Percentiles rank a stretch among this genome's conserved stretches.
Conservation (phyloP, 345 rosid genomes). For the Citrus medica region DNA sequence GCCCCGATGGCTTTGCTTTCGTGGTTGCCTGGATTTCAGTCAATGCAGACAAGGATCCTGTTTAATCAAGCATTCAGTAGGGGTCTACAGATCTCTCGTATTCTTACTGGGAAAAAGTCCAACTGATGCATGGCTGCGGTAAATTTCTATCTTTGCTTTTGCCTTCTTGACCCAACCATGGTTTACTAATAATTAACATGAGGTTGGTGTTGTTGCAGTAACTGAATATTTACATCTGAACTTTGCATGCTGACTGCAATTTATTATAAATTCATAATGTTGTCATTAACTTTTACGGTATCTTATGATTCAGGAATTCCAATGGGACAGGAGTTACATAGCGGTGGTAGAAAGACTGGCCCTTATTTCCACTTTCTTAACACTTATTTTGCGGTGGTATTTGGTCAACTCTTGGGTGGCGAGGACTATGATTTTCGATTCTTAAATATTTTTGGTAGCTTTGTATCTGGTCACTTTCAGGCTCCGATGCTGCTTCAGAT, state of each 20-base stretch:
- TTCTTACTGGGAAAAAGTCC: slow-evolving; percentile 72
- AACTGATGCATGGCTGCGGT: slow-evolving; percentile 25
- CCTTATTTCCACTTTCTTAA: background rate
- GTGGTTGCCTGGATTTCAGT: slow-evolving; percentile 89
- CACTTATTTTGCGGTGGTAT: background rate
- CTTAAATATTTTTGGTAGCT: background rate
- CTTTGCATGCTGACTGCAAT: background rate
- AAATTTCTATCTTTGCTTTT: slow-evolving; percentile 1
- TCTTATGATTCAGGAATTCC: background rate
- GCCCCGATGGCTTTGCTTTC: slow-evolving; percentile 76
- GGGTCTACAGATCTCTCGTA: slow-evolving; percentile 80
- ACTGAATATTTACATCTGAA: background rate
- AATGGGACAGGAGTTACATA: background rate
- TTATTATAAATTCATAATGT: background rate
- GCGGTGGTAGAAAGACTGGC: background rate
- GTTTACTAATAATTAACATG: background rate
- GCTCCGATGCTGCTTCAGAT: background rate
- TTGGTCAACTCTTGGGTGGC: background rate
- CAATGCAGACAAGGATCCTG: slow-evolving; percentile 87
- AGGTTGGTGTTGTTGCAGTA: background rate
- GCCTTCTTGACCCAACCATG: background rate
- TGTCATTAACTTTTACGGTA: background rate
- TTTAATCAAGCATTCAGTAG: slow-evolving; percentile 91
- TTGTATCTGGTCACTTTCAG: background rate
- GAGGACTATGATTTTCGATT: background rate